These are phyloP conservation scores for Symbiodinium pilosum DNA, from an alignment of 73 alveolate species.

Conservation along the genomic window DNA sequence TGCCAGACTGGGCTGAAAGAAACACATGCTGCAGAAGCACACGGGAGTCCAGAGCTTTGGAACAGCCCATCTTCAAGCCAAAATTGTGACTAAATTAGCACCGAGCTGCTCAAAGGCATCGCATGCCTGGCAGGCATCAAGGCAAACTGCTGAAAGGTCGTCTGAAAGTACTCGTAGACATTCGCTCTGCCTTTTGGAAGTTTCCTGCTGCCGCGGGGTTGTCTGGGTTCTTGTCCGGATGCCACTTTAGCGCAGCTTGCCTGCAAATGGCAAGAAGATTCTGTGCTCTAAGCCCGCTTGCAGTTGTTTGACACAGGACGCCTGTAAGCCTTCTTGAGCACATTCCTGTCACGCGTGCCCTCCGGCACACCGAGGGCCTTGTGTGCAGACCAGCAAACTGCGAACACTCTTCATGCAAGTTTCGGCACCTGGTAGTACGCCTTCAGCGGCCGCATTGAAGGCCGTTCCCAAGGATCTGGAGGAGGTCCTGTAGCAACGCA, in stretches of 20 bases:
- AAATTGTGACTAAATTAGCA: too few species aligned
- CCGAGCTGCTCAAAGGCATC: conserved; percentile 40
- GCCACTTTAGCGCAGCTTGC: conserved; percentile 61
- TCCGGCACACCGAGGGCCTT: conserved; percentile 45
- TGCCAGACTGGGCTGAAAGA: too few species aligned
- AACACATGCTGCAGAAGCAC: too few species aligned
- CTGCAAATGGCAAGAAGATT: background rate
- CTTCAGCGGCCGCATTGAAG: background rate
- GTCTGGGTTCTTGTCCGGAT: conserved; percentile 44
- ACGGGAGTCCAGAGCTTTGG: too few species aligned
- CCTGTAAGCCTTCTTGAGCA: conserved; percentile 30
- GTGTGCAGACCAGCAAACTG: too few species aligned
- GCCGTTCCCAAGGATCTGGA: conserved; percentile 33
- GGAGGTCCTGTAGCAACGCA: background rate
- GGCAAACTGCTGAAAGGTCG: background rate
- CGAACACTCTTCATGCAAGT: too few species aligned
- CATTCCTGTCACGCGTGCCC: conserved; percentile 15
- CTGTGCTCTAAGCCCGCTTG: background rate
- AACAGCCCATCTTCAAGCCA: too few species aligned
- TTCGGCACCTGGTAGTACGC: conserved; percentile 17
- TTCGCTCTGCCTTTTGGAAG: conserved; percentile 5
- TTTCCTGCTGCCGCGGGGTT: conserved; percentile 17
- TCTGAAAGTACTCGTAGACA: background rate
- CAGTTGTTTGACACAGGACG: background rate
- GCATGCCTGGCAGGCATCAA: conserved; percentile 23